These are phyloP conservation scores for Xylaria digitata DNA, from an alignment of 2,329 filamentous ascomycete species.

Conservation along the genomic window DNA sequence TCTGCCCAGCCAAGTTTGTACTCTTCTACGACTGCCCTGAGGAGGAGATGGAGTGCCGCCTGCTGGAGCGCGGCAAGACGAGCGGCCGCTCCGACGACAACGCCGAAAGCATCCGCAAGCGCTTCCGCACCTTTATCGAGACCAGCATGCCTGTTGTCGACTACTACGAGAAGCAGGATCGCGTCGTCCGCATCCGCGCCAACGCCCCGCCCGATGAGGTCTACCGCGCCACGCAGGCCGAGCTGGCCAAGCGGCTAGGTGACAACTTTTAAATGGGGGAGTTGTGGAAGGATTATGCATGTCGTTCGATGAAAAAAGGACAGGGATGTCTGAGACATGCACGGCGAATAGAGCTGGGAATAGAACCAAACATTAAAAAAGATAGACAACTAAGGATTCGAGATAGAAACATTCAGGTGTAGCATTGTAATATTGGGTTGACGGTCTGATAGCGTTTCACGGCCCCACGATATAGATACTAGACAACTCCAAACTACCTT, in stretches of 20 bases:
- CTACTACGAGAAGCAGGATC: conserved; percentile 79
- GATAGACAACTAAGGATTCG: conserved; percentile 15
- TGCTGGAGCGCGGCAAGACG: conserved; percentile 92
- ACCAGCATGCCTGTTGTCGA: conserved; percentile 98
- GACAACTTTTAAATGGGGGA: conserved; percentile 49
- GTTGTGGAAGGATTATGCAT: background rate
- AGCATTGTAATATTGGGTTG: conserved; percentile 28
- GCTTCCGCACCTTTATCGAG: conserved; percentile 92
- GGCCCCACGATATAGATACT: conserved; percentile 27
- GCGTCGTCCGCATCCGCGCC: conserved; percentile 84
- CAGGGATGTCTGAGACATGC: background rate
- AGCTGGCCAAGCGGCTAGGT: conserved; percentile 63
- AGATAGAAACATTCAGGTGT: conserved; percentile 25
- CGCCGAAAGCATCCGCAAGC: conserved; percentile 93
- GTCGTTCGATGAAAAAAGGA: background rate
- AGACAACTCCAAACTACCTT: conserved; percentile 21
- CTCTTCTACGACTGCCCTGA: conserved; percentile 96
- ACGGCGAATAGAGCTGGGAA: conserved; percentile 12
- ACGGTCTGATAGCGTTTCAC: conserved; percentile 31
- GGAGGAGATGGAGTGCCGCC: conserved; percentile 82
- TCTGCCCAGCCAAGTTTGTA: conserved; percentile 85
- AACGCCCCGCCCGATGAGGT: conserved; percentile 73
- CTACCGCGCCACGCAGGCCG: conserved; percentile 63
- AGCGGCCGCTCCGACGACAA: conserved; percentile 94
- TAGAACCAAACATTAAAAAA: conserved; percentile 28